Percentiles rank a stretch among this genome's conserved stretches.
These are phyloP conservation scores for Golubevia pallescens DNA, from an alignment of 1,284 basidiomycete genomes.

Conservation along the genomic window DNA sequence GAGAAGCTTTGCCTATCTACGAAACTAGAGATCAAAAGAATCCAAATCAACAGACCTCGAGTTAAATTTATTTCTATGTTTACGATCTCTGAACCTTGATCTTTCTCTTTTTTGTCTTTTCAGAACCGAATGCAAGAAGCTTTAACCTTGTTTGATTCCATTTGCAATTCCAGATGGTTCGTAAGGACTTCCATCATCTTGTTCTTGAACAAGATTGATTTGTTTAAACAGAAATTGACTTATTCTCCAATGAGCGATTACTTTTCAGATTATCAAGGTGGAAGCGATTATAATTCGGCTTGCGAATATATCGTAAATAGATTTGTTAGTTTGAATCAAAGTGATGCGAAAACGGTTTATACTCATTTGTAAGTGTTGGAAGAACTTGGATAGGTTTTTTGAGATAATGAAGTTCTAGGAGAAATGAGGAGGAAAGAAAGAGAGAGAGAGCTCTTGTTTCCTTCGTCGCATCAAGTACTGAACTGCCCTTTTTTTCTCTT, in stretches of 20 bases:
- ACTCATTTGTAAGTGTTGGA: constrained; percentile 18
- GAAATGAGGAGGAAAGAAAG: not conserved
- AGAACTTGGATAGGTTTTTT: not conserved
- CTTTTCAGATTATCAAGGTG: constrained; percentile 72
- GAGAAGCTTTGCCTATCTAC: no score
- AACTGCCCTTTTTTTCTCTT: not conserved
- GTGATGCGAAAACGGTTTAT: constrained; percentile 53
- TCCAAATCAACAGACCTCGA: no score
- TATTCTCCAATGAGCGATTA: constrained; percentile 83
- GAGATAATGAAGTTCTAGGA: not conserved
- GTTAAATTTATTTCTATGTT: not conserved
- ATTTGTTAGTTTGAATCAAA: constrained; percentile 54
- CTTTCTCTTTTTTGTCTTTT: not conserved
- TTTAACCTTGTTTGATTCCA: constrained; percentile 87
- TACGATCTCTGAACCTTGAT: constrained; percentile 1
- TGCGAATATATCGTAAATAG: constrained; percentile 55
- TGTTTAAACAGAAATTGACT: constrained; percentile 91
- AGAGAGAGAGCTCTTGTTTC: not conserved
- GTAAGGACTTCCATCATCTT: constrained; percentile 42
- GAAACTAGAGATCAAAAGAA: no score
- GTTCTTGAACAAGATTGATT: constrained; percentile 73
- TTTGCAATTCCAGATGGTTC: constrained; percentile 57
- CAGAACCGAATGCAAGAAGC: constrained; percentile 97
- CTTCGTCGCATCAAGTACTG: not conserved
- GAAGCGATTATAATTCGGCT: constrained; percentile 46